A percentile compares a stretch with the other conserved stretches of the same genome.
Conservation (phyloP, 108 stramenopile genomes). For the Conticribra guillardii region DNA sequence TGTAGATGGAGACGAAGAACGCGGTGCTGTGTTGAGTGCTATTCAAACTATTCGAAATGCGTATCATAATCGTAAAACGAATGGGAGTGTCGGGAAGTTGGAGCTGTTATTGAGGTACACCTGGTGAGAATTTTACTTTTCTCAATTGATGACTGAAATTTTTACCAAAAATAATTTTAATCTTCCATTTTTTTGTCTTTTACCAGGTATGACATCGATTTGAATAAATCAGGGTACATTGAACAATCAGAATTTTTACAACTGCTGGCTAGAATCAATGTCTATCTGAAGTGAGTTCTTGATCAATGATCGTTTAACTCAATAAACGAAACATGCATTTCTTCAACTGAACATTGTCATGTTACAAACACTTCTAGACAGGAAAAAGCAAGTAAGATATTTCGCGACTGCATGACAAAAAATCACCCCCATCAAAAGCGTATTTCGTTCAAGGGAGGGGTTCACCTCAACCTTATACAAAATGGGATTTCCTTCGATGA, state of each 20-base stretch:
- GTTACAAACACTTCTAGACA: too few relatives aligned
- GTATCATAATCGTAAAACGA: conserved; percentile 44
- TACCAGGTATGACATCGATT: conserved; percentile 36
- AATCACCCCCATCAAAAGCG: too few relatives aligned
- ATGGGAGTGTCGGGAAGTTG: conserved; percentile 50
- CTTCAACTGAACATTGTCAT: too few relatives aligned
- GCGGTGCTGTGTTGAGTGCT: conserved; percentile 44
- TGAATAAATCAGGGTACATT: conserved; percentile 51
- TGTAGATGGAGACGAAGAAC: conserved; percentile 48
- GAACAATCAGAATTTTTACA: conserved; percentile 53
- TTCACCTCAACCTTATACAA: background rate
- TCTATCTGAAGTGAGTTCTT: conserved; percentile 34
- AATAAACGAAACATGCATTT: too few relatives aligned
- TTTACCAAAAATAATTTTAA: too few relatives aligned
- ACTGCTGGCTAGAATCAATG: conserved; percentile 69
- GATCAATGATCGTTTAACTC: background rate
- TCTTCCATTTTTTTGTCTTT: too few relatives aligned
- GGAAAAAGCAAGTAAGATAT: conserved; percentile 47
- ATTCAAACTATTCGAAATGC: conserved; percentile 42
- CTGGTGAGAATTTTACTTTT: conserved; percentile 56
- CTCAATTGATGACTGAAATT: too few relatives aligned
- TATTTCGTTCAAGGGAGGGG: too few relatives aligned
- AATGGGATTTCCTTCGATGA: conserved; percentile 52
- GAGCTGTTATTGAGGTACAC: conserved; percentile 69
- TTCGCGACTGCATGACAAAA: conserved; percentile 16